Evolutionary conservation across 352 stramenopile species (phyloP), one percentile per base, ranked within the genome.

Genomic region (Elongisporangium undulatum): DNA sequence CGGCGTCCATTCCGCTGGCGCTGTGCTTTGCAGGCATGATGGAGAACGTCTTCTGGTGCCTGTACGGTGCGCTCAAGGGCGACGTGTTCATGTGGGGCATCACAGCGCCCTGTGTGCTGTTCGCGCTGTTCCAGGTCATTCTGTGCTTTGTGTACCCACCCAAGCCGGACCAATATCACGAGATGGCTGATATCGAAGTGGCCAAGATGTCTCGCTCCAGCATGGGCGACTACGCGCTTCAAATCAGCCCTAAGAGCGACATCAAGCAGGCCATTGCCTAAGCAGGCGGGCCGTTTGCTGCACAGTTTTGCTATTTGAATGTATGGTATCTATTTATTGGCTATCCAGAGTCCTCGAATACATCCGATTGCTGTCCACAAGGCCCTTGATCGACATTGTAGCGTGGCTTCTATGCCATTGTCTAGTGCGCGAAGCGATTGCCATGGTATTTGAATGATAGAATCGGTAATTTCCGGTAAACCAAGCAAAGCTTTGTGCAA

Each of bases 1-100:
- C 71, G 16, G 56, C 71, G 0, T 74, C 77, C 22, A 71, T 87
- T 39, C 73, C 80, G 45, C 77, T 87, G 23, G 56, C 69, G 22
- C 66, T 87, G 50, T 77, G 75, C 45, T 55, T 65, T 10, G 64
- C 67, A 1, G 65, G 63, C 22, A 54, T 58, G 34, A 23, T 78
- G 23, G 76, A 67, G 52, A 75, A 68, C 58, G n/a, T 52, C 15
- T 55, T 75, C 13, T 78, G 72, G 72, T 59, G 78, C 26, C 23
- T 72, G 19, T 72, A 82, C 48, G 64, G 58, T 0, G 56, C 74
- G 34, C 58, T 75, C n/a, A 59, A 62, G 10, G 55, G 34, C 55
- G 69, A 82, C 64, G 61, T 67, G 62, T 69, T 82, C 53, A 56
- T 77, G 4, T 76, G 29, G 29, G 29, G 29, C 4, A 41, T 41